Base-by-base conservation (phyloP, 208 protist genomes). In the Trypanosoma conorhini region DNA sequence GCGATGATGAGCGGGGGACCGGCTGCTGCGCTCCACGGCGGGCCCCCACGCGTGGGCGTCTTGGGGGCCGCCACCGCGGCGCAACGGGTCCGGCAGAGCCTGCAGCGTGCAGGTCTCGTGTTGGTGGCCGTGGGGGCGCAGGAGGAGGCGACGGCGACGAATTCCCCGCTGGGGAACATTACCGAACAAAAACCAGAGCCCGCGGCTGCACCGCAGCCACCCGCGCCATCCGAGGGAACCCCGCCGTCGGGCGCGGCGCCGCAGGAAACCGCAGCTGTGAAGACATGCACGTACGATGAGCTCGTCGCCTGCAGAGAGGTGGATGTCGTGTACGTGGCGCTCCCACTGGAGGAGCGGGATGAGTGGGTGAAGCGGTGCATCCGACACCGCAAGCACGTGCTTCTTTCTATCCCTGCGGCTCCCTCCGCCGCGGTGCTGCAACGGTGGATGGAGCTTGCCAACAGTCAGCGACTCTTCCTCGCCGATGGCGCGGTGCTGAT, bases 241-340 rank as follows among this genome's bases (percentile, higher is more conserved):
- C n/a, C n/a, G 42, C 28, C 21, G 30, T 15, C 4, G 35, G 35
- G 33, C 10, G 21, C 24, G 35, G 51, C 15, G n/a, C 3, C 28
- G 19, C 13, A 28, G 10, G n/a, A 22, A 24, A 15, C 15, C 13
- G 31, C 5, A 35, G 46, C 48, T 21, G 65, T 62, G 19, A 26
- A 42, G 40, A 55, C 65, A 26, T 61, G 65, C 42, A 62, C 35
- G 35, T 70, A 55, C 28, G 35, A 70, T 5, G 40, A 61, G 22
- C 28, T 70, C 21, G 28, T 61, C 5, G 46, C 35, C 35, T 42
- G n/a, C 31, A 52, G 24, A 12, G 65, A 70, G 9, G 65, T 70
- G 55, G 65, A 70, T 61, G 40, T 70, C 48, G 55, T 70, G 40
- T 70, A 70, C 40, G 15, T 70, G n/a, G 38, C 65, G 15, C 2